Percentiles rank a stretch among this genome's conserved stretches.
Evolutionary conservation across 2,329 filamentous ascomycete genomes (phyloP).

Genomic region (Salinomyces thailandicus): DNA sequence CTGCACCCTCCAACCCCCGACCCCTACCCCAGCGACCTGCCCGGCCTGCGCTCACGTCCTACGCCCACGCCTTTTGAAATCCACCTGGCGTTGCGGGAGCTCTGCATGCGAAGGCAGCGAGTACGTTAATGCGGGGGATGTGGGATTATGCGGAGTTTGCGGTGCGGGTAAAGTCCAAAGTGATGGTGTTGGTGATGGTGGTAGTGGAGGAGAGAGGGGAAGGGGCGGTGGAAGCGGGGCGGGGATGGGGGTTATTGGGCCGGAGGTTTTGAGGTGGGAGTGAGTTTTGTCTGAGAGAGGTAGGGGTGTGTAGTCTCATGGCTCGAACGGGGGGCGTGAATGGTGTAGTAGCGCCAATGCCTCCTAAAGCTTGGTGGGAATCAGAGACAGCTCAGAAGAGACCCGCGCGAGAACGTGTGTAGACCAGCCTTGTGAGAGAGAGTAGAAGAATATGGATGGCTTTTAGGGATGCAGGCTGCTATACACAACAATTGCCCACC

Average conservation of each 20-base stretch:
- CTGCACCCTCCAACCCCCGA: constrained; percentile 58
- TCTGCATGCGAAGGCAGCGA: constrained; percentile 42
- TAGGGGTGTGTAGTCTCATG: too few species aligned
- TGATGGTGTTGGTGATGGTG: not conserved
- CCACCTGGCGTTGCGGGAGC: constrained; percentile 55
- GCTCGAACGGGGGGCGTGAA: too few species aligned
- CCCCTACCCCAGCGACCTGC: constrained; percentile 52
- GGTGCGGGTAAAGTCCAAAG: constrained; percentile 30
- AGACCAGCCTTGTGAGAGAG: too few species aligned
- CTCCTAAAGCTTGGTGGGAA: too few species aligned
- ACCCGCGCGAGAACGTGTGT: too few species aligned
- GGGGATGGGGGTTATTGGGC: constrained; percentile 16
- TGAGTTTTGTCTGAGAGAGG: too few species aligned
- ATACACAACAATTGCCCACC: too few species aligned
- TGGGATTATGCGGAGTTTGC: constrained; percentile 60
- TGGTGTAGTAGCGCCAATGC: too few species aligned
- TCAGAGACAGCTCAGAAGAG: too few species aligned
- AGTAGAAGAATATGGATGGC: too few species aligned
- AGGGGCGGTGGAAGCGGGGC: constrained; percentile 3
- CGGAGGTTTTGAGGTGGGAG: constrained; percentile 26
- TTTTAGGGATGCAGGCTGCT: too few species aligned
- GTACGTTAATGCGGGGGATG: constrained; percentile 62
- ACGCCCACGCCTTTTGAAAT: constrained; percentile 40
- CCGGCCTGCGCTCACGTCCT: constrained; percentile 61
- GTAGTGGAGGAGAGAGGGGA: not conserved